These are phyloP conservation scores for Strobilomyces confusus DNA, from an alignment of 768 basidiomycete species.

Conservation along the genomic window DNA sequence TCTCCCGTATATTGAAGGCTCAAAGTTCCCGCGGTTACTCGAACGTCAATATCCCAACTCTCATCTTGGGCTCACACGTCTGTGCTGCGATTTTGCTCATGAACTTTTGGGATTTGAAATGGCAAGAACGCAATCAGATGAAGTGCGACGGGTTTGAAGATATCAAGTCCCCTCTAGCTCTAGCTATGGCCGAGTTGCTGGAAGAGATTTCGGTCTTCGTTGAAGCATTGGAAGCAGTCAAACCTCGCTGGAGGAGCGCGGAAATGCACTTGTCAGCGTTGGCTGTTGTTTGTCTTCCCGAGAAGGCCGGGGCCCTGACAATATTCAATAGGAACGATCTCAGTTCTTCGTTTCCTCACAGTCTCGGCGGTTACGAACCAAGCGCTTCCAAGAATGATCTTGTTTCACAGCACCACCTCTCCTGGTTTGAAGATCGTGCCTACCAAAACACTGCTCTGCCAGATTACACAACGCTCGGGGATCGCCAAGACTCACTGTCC, in stretches of 20 bases:
- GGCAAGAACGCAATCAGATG: slow-evolving; percentile 37
- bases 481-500: slow-evolving; percentile 11
- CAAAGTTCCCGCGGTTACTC: slow-evolving; percentile 44
- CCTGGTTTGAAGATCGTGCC: slow-evolving; percentile 8
- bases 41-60: slow-evolving; percentile 39
- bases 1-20: slow-evolving; percentile 54
- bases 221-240: slow-evolving; percentile 24
- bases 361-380: slow-evolving; percentile 22
- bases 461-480: slow-evolving; percentile 14
- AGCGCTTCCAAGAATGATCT: slow-evolving; percentile 11
- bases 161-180: slow-evolving; percentile 27
- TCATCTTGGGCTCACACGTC: slow-evolving; percentile 46
- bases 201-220: slow-evolving; percentile 28
- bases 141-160: slow-evolving; percentile 22
- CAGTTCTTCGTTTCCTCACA: slow-evolving; percentile 25
- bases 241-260: slow-evolving; percentile 30
- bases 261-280: slow-evolving; percentile 36
- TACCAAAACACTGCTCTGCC: slow-evolving; percentile 7
- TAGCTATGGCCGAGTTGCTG: slow-evolving; percentile 30
- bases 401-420: slow-evolving; percentile 1
- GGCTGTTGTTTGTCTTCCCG: slow-evolving; percentile 5
- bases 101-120: slow-evolving; percentile 55
- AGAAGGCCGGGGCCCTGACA: slow-evolving; percentile 36
- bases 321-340: slow-evolving; percentile 24
- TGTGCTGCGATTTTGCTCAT: slow-evolving; percentile 52